A percentile compares a stretch with the other conserved stretches of the same genome.
Evolutionary conservation across 148 eudicot genomes (phyloP).

Genomic region (Polygonum aviculare): DNA sequence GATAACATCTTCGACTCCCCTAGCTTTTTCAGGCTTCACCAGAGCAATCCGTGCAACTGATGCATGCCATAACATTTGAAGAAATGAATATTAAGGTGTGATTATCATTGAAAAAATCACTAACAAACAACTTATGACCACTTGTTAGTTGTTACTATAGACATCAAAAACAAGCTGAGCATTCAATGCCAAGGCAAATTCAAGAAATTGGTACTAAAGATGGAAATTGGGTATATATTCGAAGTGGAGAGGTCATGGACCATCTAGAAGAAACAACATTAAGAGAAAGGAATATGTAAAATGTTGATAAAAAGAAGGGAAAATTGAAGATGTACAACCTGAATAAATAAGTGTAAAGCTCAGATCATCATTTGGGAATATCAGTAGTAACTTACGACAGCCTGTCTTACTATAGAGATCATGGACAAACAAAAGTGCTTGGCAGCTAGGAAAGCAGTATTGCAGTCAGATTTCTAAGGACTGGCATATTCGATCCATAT

Average conservation of each 20-base stretch:
- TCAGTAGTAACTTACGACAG: not conserved
- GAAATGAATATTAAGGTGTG: not conserved
- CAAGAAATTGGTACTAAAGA: too few species aligned
- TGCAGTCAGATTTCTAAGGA: not conserved
- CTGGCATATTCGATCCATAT: not conserved
- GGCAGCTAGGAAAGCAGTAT: not conserved
- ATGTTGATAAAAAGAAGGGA: too few species aligned
- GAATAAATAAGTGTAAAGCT: not conserved
- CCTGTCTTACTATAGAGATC: not conserved
- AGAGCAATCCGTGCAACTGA: constrained; percentile 96
- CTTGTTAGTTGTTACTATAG: not conserved
- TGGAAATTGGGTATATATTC: too few species aligned
- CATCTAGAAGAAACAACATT: too few species aligned
- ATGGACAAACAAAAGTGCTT: not conserved
- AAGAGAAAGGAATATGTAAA: too few species aligned
- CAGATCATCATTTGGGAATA: not conserved
- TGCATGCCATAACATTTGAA: constrained; percentile 6
- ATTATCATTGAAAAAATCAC: not conserved
- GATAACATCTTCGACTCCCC: constrained; percentile 94
- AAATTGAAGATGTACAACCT: too few species aligned
- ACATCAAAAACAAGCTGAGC: not conserved
- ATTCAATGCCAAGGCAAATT: too few species aligned
- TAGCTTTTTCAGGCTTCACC: constrained; percentile 97
- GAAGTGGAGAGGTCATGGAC: too few species aligned
- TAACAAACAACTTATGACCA: not conserved